Evolutionary conservation across 176 grass and related monocot species (phyloP).

Genomic region (Chrysopogon serrulatus): DNA sequence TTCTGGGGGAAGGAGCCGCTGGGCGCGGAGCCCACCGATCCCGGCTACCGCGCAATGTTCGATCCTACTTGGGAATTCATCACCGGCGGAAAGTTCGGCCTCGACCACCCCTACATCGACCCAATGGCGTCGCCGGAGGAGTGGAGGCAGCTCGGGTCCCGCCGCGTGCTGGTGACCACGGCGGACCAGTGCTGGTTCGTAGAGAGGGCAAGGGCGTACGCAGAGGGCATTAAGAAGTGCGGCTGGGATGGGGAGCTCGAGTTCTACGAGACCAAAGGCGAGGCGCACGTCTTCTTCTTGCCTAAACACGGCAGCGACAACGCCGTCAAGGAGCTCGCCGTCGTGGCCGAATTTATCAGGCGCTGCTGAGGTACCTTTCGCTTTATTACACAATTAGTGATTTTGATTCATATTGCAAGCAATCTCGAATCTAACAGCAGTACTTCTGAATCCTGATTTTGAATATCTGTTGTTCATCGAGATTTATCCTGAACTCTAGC

Average conservation of each 20-base stretch:
- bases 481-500: neutral
- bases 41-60: constrained; percentile 27
- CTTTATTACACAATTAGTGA: neutral
- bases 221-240: constrained; percentile 41
- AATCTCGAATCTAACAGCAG: no score
- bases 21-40: constrained; percentile 28
- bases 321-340: constrained; percentile 48
- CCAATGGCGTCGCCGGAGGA: constrained; percentile 39
- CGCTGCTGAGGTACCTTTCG: neutral
- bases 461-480: neutral
- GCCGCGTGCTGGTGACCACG: constrained; percentile 62
- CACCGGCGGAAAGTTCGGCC: constrained; percentile 37
- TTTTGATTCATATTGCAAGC: neutral
- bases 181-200: constrained; percentile 56
- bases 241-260: constrained; percentile 57
- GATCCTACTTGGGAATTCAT: constrained; percentile 46
- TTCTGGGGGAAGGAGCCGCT: constrained; percentile 57
- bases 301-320: constrained; percentile 39
- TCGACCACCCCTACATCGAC: constrained; percentile 45
- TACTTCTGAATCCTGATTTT: neutral
- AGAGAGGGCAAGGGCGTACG: constrained; percentile 59
- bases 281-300: constrained; percentile 57
- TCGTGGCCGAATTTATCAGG: constrained; percentile 45
- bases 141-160: constrained; percentile 41
- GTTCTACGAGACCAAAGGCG: constrained; percentile 51